Base-by-base conservation (phyloP, 2,329 filamentous ascomycete species). In the Aspergillus glaucus region DNA sequence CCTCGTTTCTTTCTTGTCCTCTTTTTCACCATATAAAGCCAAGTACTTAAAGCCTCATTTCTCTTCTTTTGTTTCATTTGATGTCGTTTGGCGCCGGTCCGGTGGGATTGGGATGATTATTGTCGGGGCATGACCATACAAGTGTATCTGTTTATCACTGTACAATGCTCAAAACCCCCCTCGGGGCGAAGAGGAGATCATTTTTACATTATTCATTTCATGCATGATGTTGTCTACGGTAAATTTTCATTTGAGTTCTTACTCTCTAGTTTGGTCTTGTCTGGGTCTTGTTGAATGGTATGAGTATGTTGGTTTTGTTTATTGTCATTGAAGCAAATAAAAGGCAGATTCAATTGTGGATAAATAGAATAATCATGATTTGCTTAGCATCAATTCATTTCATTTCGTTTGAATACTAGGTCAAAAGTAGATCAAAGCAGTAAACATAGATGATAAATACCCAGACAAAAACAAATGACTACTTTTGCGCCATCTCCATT, bases 81-180 rank as follows among this genome's bases (percentile, higher is more conserved):
- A 42, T 47, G 19, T 53, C 9, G 51, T 54, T 51, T 45, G 59
- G 59, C 59, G 59, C 56, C 53, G 59, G 55, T 30, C 26, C 26
- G 26, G 26, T 30, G 26, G 26, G 9, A 30, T 30, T 59, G 56
- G 57, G 37, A 40, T 40, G 37, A 40, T 40, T 40, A 21, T 22
- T 40, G 37, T 40, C 37, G 37, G 37, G 37, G 17, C 37, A 40
- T 40, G 37, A 12, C 37, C n/a, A 37, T 37, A 55, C 49, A 52
- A 55, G 47, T 56, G 52, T 54, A 55, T 37, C 41, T 55, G 42
- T 54, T 55, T 51, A 48, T 53, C 46, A 49, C 51, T 67, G 64
- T 67, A 67, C 63, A 65, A 64, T 65, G 59, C 58, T 66, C 56
- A 61, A 65, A 65, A 66, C 62, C 62, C 63, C 58, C 57, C 58